Percentiles rank a stretch among this genome's conserved stretches.
Conservation (phyloP, 768 basidiomycete species). For the Trametes sanguinea region DNA sequence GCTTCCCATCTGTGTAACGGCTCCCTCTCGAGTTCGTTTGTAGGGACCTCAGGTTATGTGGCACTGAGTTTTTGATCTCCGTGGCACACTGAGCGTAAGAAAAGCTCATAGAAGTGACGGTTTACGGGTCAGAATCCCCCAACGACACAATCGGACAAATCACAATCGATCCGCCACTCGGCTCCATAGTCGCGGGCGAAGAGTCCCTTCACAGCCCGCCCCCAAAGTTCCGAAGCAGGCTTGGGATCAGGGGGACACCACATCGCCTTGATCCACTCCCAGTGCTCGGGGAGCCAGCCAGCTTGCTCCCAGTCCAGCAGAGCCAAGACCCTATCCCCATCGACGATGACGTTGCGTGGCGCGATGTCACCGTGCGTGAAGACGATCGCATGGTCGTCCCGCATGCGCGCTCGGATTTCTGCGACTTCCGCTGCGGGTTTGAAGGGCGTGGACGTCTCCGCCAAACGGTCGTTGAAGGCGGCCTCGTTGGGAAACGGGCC, state of each 20-base stretch:
- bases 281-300: conserved; percentile 40
- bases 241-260: conserved; percentile 19
- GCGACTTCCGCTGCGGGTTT: background rate
- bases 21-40: no score
- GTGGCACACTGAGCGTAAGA: no score
- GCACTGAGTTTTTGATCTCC: no score
- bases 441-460: background rate
- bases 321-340: conserved; percentile 33
- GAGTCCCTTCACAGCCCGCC: background rate
- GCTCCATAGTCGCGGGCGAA: background rate
- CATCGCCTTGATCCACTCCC: conserved; percentile 35
- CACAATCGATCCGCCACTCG: conserved; percentile 3
- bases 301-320: conserved; percentile 40
- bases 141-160: conserved; percentile 6
- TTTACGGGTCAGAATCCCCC: background rate
- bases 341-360: conserved; percentile 44
- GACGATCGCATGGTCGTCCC: background rate
- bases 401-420: background rate
- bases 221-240: background rate
- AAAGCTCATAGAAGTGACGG: no score
- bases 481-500: background rate
- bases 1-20: no score
- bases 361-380: conserved; percentile 47
- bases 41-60: no score
- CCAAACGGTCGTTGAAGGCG: background rate